Conservation (phyloP, 495 filamentous ascomycete species). For the Penicillium flavigenum region DNA sequence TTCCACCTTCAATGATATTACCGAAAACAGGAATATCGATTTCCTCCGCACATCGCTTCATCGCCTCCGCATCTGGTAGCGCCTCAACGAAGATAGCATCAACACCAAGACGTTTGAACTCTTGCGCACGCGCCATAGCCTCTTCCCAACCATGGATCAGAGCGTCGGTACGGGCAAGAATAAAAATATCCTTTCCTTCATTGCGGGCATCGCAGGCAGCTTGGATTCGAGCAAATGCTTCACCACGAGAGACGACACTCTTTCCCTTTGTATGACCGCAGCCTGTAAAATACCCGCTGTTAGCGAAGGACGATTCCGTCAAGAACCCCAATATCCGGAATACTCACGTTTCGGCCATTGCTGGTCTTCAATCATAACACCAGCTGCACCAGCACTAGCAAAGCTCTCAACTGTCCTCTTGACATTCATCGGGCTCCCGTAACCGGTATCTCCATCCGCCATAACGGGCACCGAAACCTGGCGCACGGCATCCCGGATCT, state of each 20-base stretch:
- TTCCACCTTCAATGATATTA: constrained; percentile 48
- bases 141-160: constrained; percentile 42
- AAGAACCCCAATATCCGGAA: no score
- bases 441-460: constrained; percentile 45
- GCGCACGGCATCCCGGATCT: constrained; percentile 38
- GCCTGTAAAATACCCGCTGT: constrained; percentile 19
- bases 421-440: constrained; percentile 45
- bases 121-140: constrained; percentile 35
- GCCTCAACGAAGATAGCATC: constrained; percentile 47
- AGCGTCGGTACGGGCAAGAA: constrained; percentile 42
- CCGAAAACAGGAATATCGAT: constrained; percentile 38
- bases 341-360: constrained; percentile 36
- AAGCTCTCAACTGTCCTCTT: constrained; percentile 32
- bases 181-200: constrained; percentile 42
- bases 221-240: constrained; percentile 42
- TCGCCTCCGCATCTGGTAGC: constrained; percentile 39
- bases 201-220: constrained; percentile 43
- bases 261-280: constrained; percentile 49
- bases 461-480: constrained; percentile 39
- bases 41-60: constrained; percentile 35
- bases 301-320: constrained; percentile 5
- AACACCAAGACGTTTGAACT: constrained; percentile 38
- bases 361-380: constrained; percentile 47
- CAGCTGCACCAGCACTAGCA: constrained; percentile 38
- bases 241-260: constrained; percentile 40